A percentile compares a stretch with the other conserved stretches of the same genome.
These are phyloP conservation scores for Termitomyces sp. DNA, from an alignment of 768 basidiomycete species.

Conservation along the genomic window DNA sequence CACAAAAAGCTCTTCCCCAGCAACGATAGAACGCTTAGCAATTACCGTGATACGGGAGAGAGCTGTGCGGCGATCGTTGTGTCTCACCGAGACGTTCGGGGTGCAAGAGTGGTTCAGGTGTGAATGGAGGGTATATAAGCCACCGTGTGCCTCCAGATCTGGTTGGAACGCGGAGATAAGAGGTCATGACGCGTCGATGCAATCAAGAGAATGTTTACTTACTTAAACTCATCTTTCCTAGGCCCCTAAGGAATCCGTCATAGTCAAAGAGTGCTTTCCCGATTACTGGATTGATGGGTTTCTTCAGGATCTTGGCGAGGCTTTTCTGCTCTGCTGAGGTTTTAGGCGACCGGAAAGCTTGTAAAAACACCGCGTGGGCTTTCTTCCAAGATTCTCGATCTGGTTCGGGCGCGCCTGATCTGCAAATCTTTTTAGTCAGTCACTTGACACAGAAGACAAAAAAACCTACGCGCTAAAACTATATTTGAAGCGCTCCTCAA, in stretches of 20 bases:
- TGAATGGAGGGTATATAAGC: slow-evolving; percentile 81
- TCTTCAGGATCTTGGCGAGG: slow-evolving; percentile 51
- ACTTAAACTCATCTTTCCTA: slow-evolving; percentile 84
- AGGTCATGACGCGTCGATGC: slow-evolving; percentile 1
- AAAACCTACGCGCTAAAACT: slow-evolving; percentile 41
- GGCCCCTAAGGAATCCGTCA: slow-evolving; percentile 65
- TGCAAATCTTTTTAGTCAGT: slow-evolving; percentile 1
- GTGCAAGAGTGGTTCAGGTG: slow-evolving; percentile 85
- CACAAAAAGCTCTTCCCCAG: slow-evolving; percentile 73
- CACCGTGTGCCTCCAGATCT: slow-evolving; percentile 86
- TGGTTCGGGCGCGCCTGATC: slow-evolving; percentile 39
- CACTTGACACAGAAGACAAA: background rate
- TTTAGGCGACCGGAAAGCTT: slow-evolving; percentile 62
- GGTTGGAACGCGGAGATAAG: background rate
- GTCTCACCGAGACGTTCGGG: slow-evolving; percentile 78
- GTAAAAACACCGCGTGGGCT: slow-evolving; percentile 53
- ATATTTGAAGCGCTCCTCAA: slow-evolving; percentile 64
- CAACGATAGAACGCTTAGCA: slow-evolving; percentile 59
- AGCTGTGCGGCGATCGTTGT: slow-evolving; percentile 64
- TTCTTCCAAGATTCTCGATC: slow-evolving; percentile 67
- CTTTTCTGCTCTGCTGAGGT: slow-evolving; percentile 50
- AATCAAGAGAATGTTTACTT: slow-evolving; percentile 23
- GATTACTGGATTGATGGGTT: slow-evolving; percentile 44
- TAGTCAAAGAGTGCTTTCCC: slow-evolving; percentile 67
- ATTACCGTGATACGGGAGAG: slow-evolving; percentile 74